phyloP scores from a whole-genome alignment of 1,284 basidiomycete genomes.

The Mycosarcoma maydis region DNA sequence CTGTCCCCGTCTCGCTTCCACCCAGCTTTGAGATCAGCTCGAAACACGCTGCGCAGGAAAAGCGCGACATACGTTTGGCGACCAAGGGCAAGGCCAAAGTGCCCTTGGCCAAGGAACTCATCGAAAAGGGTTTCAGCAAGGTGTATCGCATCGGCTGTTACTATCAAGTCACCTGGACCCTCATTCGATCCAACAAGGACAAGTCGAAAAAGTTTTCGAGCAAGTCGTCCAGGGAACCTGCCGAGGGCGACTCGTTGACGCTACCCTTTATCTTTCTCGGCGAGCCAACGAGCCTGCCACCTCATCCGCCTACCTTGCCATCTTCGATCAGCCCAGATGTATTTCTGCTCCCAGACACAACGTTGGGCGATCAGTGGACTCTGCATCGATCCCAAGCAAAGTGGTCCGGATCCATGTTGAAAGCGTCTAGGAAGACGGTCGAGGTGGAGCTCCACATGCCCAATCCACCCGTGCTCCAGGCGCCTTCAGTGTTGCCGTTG shows the following conservation, averaged over 20 bases:
- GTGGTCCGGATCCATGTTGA: conserved; percentile 55
- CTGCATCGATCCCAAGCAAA: conserved; percentile 47
- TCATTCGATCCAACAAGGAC: conserved; percentile 29
- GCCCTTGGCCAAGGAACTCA: conserved; percentile 41
- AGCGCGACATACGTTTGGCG: conserved; percentile 42
- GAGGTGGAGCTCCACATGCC: conserved; percentile 56
- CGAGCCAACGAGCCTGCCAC: conserved; percentile 49
- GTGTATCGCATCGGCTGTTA: conserved; percentile 62
- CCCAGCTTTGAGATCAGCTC: conserved; percentile 61
- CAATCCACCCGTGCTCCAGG: conserved; percentile 44
- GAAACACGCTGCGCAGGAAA: conserved; percentile 48
- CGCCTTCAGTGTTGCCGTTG: conserved; percentile 57
- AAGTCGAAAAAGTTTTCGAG: conserved; percentile 28
- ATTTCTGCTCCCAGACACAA: conserved; percentile 25
- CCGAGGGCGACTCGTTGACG: conserved; percentile 47
- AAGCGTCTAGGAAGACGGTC: conserved; percentile 41
- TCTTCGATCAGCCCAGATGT: conserved; percentile 49
- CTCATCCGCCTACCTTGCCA: conserved; percentile 46
- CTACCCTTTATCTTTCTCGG: conserved; percentile 61
- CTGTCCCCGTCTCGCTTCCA: conserved; percentile 55
- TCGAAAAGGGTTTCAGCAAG: conserved; percentile 55
- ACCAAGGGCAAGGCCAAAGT: conserved; percentile 45
- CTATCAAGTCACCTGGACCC: conserved; percentile 55
- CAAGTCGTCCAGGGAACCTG: conserved; percentile 33
- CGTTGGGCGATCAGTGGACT: conserved; percentile 52